Base-by-base conservation (phyloP, 208 protist genomes). In the Acanthamoeba sp. region DNA sequence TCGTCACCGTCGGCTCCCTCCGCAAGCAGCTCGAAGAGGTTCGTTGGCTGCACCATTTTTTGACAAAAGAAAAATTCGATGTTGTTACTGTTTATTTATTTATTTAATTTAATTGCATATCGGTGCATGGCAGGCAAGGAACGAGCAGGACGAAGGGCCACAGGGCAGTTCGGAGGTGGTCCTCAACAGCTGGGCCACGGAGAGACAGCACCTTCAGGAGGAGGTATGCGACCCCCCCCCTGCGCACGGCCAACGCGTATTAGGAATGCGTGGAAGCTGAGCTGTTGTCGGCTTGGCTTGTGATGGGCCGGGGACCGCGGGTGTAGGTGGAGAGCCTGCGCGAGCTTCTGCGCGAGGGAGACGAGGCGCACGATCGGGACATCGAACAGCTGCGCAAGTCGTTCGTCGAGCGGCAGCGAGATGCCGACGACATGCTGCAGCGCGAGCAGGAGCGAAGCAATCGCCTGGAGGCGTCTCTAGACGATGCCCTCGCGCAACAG, bases 271-370 rank as follows among this genome's bases (percentile, higher is more conserved):
- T 6, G 10, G 16, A 55, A 20, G 48, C 48, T 55, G 48, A 27
- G 12, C 55, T 62, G 55, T 62, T 62, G n/a, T n/a, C n/a, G n/a
- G n/a, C n/a, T n/a, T n/a, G n/a, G n/a, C n/a, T n/a, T n/a, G n/a
- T n/a, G n/a, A n/a, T n/a, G n/a, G n/a, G n/a, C n/a, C n/a, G n/a
- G n/a, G n/a, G n/a, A n/a, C n/a, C n/a, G n/a, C n/a, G n/a, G n/a
- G n/a, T n/a, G n/a, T n/a, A 71, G 62, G 62, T 71, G 62, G 66
- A 76, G 34, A 76, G 66, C 66, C 66, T 76, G 66, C 66, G 66
- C 27, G 66, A 76, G 66, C 27, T 76, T 2, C 34, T 76, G 18
- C 62, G 62, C 7, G 66, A 76, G 66, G 66, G 32, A 7, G 66
- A 76, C 66, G 66, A 76, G 27, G 66, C 29, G 66, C 66, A 76